Conservation (phyloP, 306 rosid genomes). For the Quercus mongolica region DNA sequence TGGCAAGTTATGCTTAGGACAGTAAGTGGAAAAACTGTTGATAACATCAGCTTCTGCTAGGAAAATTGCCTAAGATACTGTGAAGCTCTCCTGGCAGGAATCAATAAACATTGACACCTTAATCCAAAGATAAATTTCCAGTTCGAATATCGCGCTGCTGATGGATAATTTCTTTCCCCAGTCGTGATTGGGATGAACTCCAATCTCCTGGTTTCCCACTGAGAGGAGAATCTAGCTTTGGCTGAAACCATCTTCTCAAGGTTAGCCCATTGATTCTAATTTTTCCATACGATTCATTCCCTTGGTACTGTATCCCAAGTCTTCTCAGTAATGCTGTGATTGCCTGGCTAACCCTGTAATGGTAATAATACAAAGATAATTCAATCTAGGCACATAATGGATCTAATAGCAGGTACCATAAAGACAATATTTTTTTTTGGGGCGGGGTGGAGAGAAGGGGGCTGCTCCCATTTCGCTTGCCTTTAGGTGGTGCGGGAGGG, state of each 20-base stretch:
- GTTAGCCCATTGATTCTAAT: constrained; percentile 60
- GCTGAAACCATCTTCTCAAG: constrained; percentile 77
- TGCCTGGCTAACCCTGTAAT: constrained; percentile 75
- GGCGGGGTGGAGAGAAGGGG: no score
- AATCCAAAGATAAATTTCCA: constrained; percentile 64
- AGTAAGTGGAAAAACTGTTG: neutral
- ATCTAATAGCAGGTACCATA: neutral
- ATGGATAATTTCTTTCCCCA: constrained; percentile 61
- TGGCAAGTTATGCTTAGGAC: neutral
- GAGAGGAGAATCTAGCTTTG: constrained; percentile 65
- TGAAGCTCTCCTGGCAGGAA: constrained; percentile 28
- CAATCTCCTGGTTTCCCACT: constrained; percentile 61
- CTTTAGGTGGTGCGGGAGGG: no score
- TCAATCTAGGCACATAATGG: neutral
- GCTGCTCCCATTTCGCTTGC: neutral
- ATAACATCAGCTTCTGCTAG: constrained; percentile 32
- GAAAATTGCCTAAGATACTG: constrained; percentile 37
- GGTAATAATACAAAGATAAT: neutral
- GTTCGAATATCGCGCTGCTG: constrained; percentile 80
- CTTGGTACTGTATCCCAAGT: constrained; percentile 69
- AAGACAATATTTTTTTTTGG: no score
- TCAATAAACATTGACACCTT: constrained; percentile 20
- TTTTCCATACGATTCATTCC: constrained; percentile 74
- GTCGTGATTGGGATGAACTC: constrained; percentile 49
- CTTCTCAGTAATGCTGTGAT: constrained; percentile 73